phyloP scores from a whole-genome alignment of 148 eudicot genomes.

The Oxyria digyna region DNA sequence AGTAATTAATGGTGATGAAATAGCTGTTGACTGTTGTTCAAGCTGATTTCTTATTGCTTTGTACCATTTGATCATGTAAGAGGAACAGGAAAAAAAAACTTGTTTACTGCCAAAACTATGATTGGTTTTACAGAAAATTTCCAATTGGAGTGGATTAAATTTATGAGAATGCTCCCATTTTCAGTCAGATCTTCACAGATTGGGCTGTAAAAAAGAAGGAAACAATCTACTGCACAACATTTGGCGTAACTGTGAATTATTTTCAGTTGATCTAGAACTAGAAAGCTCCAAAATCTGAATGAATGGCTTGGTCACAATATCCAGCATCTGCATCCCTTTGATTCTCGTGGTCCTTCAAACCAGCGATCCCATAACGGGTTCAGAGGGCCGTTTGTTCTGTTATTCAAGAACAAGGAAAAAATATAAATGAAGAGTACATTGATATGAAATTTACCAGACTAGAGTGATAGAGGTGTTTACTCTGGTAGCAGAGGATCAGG shows the following conservation, averaged over 20 bases:
- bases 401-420: neutral
- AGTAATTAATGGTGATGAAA: conserved; percentile 2
- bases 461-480: conserved; percentile 25
- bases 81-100: neutral
- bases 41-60: neutral
- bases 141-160: neutral
- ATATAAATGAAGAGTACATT: neutral
- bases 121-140: too few relatives aligned
- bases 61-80: conserved; percentile 9
- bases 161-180: neutral
- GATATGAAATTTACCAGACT: neutral
- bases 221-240: neutral
- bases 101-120: neutral
- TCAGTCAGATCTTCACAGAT: neutral
- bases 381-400: conserved; percentile 39
- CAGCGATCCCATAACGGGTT: conserved; percentile 58
- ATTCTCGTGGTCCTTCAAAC: conserved; percentile 57
- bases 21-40: conserved; percentile 7
- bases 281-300: neutral
- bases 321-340: conserved; percentile 45
- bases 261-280: neutral
- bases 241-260: neutral
- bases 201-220: neutral
- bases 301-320: conserved; percentile 22
- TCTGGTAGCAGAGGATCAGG: conserved; percentile 81